These are phyloP conservation scores for Noccaea caerulescens DNA, from an alignment of 345 rosid species.

Conservation along the genomic window DNA sequence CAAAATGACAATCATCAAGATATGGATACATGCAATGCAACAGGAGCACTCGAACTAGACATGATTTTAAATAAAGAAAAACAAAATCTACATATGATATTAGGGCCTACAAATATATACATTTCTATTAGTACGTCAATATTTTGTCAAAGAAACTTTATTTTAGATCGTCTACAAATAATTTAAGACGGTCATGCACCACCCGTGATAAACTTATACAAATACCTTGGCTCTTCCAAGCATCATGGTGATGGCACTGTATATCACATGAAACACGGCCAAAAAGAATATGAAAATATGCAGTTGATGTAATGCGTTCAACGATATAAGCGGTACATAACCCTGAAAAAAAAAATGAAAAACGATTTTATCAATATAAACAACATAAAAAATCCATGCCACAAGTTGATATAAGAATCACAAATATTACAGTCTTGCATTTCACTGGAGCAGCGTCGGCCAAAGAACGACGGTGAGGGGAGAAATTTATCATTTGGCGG, in stretches of 20 bases:
- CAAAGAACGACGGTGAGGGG: conserved; percentile 38
- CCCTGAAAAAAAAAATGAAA: conserved; percentile 50
- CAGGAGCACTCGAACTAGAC: too few relatives aligned
- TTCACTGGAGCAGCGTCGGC: conserved; percentile 34
- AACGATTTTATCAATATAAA: background rate
- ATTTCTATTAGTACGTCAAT: too few relatives aligned
- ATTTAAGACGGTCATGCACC: too few relatives aligned
- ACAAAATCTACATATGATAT: too few relatives aligned
- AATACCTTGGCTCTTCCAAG: conserved; percentile 84
- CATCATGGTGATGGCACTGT: conserved; percentile 75
- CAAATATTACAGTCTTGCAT: conserved; percentile 10
- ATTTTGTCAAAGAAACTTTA: too few relatives aligned
- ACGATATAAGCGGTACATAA: conserved; percentile 63
- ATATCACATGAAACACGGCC: conserved; percentile 80
- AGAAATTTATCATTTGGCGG: background rate
- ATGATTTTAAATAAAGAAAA: too few relatives aligned
- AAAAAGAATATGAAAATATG: conserved; percentile 88
- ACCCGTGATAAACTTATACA: background rate
- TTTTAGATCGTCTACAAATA: too few relatives aligned
- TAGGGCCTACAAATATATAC: too few relatives aligned
- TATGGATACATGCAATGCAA: too few relatives aligned
- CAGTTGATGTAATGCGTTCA: conserved; percentile 73
- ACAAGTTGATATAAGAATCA: background rate
- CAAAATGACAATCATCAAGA: too few relatives aligned
- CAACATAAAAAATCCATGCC: background rate